Conservation (phyloP, 2,329 filamentous ascomycete species). For the Cercospora citrullina region DNA sequence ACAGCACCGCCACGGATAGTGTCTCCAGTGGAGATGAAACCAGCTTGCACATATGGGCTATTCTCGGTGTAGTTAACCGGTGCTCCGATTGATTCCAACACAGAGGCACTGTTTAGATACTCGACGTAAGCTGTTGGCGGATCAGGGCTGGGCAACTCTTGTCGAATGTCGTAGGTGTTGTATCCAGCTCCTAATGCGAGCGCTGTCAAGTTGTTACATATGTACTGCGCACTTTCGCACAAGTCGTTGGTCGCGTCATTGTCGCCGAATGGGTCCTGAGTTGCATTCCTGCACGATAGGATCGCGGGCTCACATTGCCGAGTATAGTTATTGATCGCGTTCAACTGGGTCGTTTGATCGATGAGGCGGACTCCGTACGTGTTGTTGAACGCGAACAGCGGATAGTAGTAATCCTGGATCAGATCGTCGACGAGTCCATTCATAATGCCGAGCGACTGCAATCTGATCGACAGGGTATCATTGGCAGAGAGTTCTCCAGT, state of each 20-base stretch:
- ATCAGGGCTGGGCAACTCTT: slow-evolving; percentile 57
- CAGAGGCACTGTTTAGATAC: slow-evolving; percentile 51
- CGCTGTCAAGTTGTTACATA: slow-evolving; percentile 28
- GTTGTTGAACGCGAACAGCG: slow-evolving; percentile 62
- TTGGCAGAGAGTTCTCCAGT: slow-evolving; percentile 53
- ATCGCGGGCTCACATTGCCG: slow-evolving; percentile 37
- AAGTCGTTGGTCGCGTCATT: slow-evolving; percentile 23
- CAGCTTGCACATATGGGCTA: slow-evolving; percentile 42
- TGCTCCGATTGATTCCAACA: slow-evolving; percentile 53
- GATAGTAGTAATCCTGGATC: slow-evolving; percentile 60
- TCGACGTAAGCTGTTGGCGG: slow-evolving; percentile 50
- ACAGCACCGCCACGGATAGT: slow-evolving; percentile 44
- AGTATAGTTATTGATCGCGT: slow-evolving; percentile 49
- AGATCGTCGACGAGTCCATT: slow-evolving; percentile 70
- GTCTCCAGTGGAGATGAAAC: slow-evolving; percentile 50
- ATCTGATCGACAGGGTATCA: slow-evolving; percentile 59
- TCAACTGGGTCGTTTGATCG: slow-evolving; percentile 52
- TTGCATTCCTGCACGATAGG: slow-evolving; percentile 38
- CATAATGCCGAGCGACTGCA: slow-evolving; percentile 66
- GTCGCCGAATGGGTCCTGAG: slow-evolving; percentile 28
- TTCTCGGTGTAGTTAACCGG: slow-evolving; percentile 53
- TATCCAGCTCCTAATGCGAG: slow-evolving; percentile 25
- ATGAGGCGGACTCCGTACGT: slow-evolving; percentile 65
- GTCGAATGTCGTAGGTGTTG: slow-evolving; percentile 54
- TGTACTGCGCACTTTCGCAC: slow-evolving; percentile 28